These are phyloP conservation scores for Podospora sp. DNA, from an alignment of 495 filamentous ascomycete species.

Conservation along the genomic window DNA sequence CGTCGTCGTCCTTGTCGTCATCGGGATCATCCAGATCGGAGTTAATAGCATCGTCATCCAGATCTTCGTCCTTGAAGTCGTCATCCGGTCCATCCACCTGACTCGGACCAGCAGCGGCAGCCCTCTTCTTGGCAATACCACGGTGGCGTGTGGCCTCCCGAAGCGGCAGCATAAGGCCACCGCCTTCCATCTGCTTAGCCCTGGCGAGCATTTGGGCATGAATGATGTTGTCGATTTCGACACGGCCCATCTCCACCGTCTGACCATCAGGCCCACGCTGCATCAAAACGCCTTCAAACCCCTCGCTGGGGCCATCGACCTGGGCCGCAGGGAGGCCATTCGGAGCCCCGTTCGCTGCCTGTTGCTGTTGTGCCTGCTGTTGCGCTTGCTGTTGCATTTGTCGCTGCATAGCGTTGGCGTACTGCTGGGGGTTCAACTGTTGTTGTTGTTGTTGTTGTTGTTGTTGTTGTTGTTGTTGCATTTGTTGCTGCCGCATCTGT, in stretches of 20 bases:
- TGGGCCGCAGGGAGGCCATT: conserved; percentile 47
- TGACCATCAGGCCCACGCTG: conserved; percentile 42
- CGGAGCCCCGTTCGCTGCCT: not conserved
- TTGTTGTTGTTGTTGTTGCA: conserved; percentile 47
- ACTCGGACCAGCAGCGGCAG: conserved; percentile 29
- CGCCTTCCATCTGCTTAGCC: conserved; percentile 72
- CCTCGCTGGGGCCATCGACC: conserved; percentile 57
- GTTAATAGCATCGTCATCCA: conserved; percentile 95
- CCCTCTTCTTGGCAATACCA: conserved; percentile 32
- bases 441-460: conserved; percentile 47
- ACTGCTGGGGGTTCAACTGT: conserved; percentile 29
- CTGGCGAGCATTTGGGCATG: conserved; percentile 68
- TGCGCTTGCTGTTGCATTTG: conserved; percentile 50
- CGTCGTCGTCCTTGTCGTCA: conserved; percentile 75
- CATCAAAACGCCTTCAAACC: conserved; percentile 54
- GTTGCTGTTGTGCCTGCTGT: conserved; percentile 29
- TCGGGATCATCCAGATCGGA: conserved; percentile 96
- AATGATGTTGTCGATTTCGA: conserved; percentile 63
- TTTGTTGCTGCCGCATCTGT: conserved; percentile 47
- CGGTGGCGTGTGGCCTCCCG: conserved; percentile 44
- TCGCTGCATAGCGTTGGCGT: conserved; percentile 36
- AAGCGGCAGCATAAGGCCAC: conserved; percentile 78
- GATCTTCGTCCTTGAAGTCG: conserved; percentile 62
- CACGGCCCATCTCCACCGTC: conserved; percentile 49
- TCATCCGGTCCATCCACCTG: conserved; percentile 76